phyloP scores from a whole-genome alignment of 2,329 filamentous ascomycete species.

The Diaporthe sp. region DNA sequence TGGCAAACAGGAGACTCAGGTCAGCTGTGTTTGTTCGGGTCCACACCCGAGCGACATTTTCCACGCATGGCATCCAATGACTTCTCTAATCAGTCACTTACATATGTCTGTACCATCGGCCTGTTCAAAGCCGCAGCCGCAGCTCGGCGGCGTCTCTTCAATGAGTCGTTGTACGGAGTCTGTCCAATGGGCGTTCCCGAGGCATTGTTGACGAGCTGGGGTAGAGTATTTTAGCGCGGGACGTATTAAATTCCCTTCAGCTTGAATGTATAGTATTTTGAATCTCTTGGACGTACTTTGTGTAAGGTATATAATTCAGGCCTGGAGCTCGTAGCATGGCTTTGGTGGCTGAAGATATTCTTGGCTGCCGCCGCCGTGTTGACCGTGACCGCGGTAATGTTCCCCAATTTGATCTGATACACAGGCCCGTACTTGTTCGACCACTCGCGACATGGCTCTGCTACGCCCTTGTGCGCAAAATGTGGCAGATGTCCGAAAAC shows the following conservation, averaged over 20 bases:
- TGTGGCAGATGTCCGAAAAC: not conserved
- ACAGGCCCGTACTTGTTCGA: slow-evolving; percentile 51
- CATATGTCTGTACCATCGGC: slow-evolving; percentile 27
- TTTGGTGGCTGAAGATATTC: slow-evolving; percentile 62
- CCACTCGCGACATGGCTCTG: slow-evolving; percentile 13
- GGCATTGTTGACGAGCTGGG: slow-evolving; percentile 46
- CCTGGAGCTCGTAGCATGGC: slow-evolving; percentile 66
- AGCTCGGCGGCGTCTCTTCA: slow-evolving; percentile 20
- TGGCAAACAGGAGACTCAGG: not conserved
- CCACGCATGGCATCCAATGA: too few species aligned
- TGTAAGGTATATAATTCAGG: slow-evolving; percentile 72
- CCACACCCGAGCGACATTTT: too few species aligned
- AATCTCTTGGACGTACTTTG: slow-evolving; percentile 48
- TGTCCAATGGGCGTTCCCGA: slow-evolving; percentile 9
- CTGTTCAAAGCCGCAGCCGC: slow-evolving; percentile 20
- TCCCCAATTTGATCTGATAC: slow-evolving; percentile 70
- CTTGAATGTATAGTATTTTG: not conserved
- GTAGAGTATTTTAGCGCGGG: not conserved
- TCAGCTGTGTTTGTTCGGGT: not conserved
- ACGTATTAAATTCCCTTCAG: too few species aligned
- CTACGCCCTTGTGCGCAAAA: not conserved
- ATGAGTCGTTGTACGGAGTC: slow-evolving; percentile 12
- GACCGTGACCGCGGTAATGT: slow-evolving; percentile 67
- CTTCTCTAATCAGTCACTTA: not conserved
- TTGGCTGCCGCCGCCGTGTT: slow-evolving; percentile 66